Evolutionary conservation across 2,329 filamentous ascomycete genomes (phyloP).

Genomic region (Penicillium sp.): DNA sequence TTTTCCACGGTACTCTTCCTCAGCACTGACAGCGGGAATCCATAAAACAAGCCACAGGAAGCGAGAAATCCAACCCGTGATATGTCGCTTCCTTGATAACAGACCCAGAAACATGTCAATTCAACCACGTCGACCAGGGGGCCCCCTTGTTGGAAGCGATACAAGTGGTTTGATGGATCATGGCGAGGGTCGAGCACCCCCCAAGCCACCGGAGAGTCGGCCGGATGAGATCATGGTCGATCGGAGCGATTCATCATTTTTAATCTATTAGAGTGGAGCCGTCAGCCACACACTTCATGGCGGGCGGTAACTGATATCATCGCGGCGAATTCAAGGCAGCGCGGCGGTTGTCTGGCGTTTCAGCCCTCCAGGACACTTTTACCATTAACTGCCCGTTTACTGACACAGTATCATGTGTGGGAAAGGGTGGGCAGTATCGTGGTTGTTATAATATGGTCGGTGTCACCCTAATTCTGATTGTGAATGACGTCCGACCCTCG

Average conservation of each 20-base stretch:
- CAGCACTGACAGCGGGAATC: background rate
- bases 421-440: no score
- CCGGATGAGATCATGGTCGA: constrained; percentile 33
- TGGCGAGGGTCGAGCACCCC: constrained; percentile 8
- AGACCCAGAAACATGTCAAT: constrained; percentile 1
- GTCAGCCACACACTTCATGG: constrained; percentile 32
- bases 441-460: background rate
- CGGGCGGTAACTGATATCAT: constrained; percentile 24
- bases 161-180: background rate
- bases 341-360: background rate
- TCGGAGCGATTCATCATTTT: constrained; percentile 29
- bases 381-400: no score
- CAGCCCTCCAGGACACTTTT: background rate
- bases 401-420: background rate
- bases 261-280: constrained; percentile 33
- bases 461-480: background rate
- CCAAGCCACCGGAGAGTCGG: constrained; percentile 16
- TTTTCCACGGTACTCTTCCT: background rate
- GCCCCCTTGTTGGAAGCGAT: constrained; percentile 4
- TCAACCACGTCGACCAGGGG: constrained; percentile 5
- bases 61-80: constrained; percentile 11
- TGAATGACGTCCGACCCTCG: constrained; percentile 8
- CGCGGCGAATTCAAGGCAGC: constrained; percentile 18
- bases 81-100: background rate
- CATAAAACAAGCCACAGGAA: background rate